These are phyloP conservation scores for Panicum miliaceum DNA, from an alignment of 176 grass and related monocot species.

Conservation along the genomic window DNA sequence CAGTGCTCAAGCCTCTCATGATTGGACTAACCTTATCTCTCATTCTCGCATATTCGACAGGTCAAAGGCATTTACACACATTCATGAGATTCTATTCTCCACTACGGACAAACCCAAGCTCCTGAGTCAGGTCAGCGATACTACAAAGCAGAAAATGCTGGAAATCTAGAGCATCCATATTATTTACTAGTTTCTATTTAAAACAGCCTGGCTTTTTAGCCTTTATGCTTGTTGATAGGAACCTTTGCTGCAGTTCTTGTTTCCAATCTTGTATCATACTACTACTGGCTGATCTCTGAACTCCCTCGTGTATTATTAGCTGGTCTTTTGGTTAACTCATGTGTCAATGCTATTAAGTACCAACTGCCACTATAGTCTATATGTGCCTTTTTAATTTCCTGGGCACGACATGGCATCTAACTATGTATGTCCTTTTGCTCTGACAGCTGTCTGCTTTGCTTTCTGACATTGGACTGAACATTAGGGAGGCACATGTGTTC, in stretches of 20 bases:
- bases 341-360: not conserved
- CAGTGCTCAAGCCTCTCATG: constrained; percentile 14
- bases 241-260: not conserved
- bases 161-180: not conserved
- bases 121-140: constrained; percentile 68
- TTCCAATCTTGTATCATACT: not conserved
- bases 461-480: constrained; percentile 85
- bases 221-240: constrained; percentile 18
- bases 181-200: constrained; percentile 14
- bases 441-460: constrained; percentile 72
- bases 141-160: not conserved
- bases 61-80: constrained; percentile 48
- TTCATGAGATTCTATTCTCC: constrained; percentile 87
- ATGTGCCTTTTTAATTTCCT: constrained; percentile 21
- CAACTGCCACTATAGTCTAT: not conserved
- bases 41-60: constrained; percentile 42
- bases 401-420: not conserved
- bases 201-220: constrained; percentile 20
- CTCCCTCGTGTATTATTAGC: not conserved
- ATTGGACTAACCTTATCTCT: constrained; percentile 24
- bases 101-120: constrained; percentile 82
- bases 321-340: constrained; percentile 8
- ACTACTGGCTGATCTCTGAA: not conserved
- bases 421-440: constrained; percentile 8
- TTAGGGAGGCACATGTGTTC: constrained; percentile 86